Percentiles rank a stretch among this genome's conserved stretches.
Conservation (phyloP, 2,329 filamentous ascomycete genomes). For the Ceratocystis diversiconidia region DNA sequence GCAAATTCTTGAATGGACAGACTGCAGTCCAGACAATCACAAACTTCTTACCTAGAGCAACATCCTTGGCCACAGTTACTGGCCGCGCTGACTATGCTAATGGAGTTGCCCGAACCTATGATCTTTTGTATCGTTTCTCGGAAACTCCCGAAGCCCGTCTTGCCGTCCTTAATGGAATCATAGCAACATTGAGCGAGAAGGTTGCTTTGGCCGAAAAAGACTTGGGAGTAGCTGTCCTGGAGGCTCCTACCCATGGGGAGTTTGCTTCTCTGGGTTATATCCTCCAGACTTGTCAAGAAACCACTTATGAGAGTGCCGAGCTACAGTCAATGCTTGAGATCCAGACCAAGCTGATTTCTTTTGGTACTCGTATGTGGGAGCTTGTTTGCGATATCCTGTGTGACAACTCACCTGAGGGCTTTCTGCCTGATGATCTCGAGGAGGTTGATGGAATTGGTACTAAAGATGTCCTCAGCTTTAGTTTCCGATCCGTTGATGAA, state of each 20-base stretch:
- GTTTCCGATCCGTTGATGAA: slow-evolving; percentile 89
- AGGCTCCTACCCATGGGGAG: slow-evolving; percentile 54
- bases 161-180: slow-evolving; percentile 41
- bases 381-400: slow-evolving; percentile 68
- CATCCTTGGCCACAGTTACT: slow-evolving; percentile 49
- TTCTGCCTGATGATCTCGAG: slow-evolving; percentile 62
- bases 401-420: slow-evolving; percentile 86
- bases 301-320: slow-evolving; percentile 12
- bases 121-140: slow-evolving; percentile 50
- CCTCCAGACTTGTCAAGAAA: slow-evolving; percentile 18
- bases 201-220: slow-evolving; percentile 48
- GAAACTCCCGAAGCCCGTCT: slow-evolving; percentile 30
- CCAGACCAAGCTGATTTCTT: slow-evolving; percentile 27
- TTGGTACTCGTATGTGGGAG: slow-evolving; percentile 59
- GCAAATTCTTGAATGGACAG: slow-evolving; percentile 14
- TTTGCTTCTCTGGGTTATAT: slow-evolving; percentile 45
- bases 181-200: slow-evolving; percentile 50
- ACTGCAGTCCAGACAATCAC: slow-evolving; percentile 26
- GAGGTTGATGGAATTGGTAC: slow-evolving; percentile 59
- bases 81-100: slow-evolving; percentile 86
- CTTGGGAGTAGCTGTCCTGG: slow-evolving; percentile 50
- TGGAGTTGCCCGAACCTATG: slow-evolving; percentile 65
- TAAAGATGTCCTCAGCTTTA: slow-evolving; percentile 86
- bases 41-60: slow-evolving; percentile 38
- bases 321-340: slow-evolving; percentile 15